phyloP scores from a whole-genome alignment of 305 asterid species.

The Caryopteris hybrid region DNA sequence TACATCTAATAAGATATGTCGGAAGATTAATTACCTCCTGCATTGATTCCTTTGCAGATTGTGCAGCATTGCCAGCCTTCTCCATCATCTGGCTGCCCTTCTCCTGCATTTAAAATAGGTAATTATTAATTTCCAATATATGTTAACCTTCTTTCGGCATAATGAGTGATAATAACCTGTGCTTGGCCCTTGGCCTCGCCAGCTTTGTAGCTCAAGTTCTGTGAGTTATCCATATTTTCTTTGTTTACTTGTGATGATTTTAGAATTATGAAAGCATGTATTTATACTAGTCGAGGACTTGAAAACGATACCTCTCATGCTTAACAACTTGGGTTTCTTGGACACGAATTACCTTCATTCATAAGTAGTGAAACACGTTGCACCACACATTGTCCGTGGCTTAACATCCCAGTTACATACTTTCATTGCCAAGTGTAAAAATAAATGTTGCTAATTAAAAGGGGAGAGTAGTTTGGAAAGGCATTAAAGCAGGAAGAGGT shows the following conservation, averaged over 20 bases:
- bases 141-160: too few relatives aligned
- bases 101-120: conserved; percentile 36
- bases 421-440: too few relatives aligned
- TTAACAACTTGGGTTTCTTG: background rate
- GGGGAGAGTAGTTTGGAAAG: background rate
- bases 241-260: background rate
- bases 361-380: background rate
- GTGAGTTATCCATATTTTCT: conserved; percentile 45
- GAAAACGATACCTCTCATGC: too few relatives aligned
- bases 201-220: conserved; percentile 58
- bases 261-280: background rate
- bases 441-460: too few relatives aligned
- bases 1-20: too few relatives aligned
- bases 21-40: conserved; percentile 38
- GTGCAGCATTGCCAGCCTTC: conserved; percentile 56
- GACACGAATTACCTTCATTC: background rate
- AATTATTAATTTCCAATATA: background rate
- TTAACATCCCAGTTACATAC: too few relatives aligned
- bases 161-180: conserved; percentile 25
- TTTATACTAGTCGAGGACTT: conserved; percentile 15
- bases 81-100: too few relatives aligned
- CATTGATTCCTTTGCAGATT: conserved; percentile 63
- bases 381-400: background rate
- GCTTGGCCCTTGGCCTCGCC: conserved; percentile 79
- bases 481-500: background rate